Base-by-base conservation (phyloP, 352 stramenopile genomes). In the Globisporangium irregulare region DNA sequence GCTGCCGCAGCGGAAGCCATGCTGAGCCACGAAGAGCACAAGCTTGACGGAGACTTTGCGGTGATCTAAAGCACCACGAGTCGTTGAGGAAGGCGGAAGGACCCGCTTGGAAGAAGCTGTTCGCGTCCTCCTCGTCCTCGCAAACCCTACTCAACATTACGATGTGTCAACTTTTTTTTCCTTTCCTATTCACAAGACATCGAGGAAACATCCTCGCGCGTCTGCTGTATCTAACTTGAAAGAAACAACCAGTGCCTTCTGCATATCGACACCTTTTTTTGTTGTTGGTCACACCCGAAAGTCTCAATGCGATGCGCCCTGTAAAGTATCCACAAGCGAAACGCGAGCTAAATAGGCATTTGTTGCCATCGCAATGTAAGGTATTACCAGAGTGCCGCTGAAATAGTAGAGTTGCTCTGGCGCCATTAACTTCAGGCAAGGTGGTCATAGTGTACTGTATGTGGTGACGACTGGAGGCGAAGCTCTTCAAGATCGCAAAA, bases 11-110 rank as follows among this genome's bases (percentile, higher is more conserved):
- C 56, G 8, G 59, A 65, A 54, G 59, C 43, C 36, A 65, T 65
- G 59, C 59, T 65, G 24, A 54, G 25, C 18, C 43, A 51, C 59
- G 59, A 65, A 56, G 59, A 57, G 25, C 59, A 65, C 59, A 65
- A 65, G 43, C 59, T 65, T 2, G 59, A 65, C n/a, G 43, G 59
- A 32, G 59, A 58, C 32, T 55, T 57, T 50, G 59, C 59, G 20
- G 43, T 65, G 36, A 65, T 65, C 59, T 65, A 46, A 27, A 7
- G 27, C 5, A 22, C 3, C 15, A 14, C n/a, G 27, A 25, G 14
- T 14, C 3, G 27, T 5, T 5, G 18, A 22, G 36, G 4, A 29
- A 56, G 14, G 36, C 6, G 14, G 24, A 24, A 18, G 8, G 14
- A 54, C 27, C 27, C 27, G 27, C 27, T 32, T 41, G 20, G 36